Conservation (phyloP, 2,329 filamentous ascomycete genomes). For the Ophiostoma sp. region DNA sequence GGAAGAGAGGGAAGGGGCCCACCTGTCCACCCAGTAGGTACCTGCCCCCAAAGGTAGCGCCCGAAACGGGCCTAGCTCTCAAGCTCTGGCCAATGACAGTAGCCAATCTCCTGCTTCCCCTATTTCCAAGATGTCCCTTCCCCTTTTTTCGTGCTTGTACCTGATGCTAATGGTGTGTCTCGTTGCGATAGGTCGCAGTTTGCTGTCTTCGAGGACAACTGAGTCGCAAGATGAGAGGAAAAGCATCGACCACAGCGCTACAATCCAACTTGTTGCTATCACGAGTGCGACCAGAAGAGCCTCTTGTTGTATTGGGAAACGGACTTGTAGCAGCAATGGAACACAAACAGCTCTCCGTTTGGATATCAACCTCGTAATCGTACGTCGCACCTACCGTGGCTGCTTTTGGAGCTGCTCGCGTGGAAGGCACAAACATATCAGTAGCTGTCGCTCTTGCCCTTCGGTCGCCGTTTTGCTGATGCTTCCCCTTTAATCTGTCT, state of each 20-base stretch:
- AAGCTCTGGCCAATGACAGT: constrained; percentile 8
- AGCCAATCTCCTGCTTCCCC: constrained; percentile 18
- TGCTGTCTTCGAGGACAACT: not conserved
- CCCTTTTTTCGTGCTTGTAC: constrained; percentile 20
- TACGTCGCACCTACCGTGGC: not conserved
- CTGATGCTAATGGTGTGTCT: not conserved
- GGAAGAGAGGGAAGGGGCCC: not conserved
- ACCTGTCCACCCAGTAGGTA: not conserved
- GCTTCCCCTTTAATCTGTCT: constrained; percentile 21
- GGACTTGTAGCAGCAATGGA: not conserved
- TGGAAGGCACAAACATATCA: not conserved
- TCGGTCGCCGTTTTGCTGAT: constrained; percentile 8
- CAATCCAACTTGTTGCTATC: not conserved
- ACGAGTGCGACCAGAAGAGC: not conserved
- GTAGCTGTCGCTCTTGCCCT: not conserved
- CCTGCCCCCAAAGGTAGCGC: not conserved
- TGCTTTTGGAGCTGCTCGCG: not conserved
- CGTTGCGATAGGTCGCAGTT: not conserved
- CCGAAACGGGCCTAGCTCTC: constrained; percentile 10
- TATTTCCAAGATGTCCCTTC: constrained; percentile 22
- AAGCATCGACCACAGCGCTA: not conserved
- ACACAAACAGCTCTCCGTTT: not conserved
- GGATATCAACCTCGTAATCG: not conserved
- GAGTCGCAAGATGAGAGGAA: too few species aligned
- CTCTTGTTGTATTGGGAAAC: not conserved